Evolutionary conservation across 169 alveolate genomes (phyloP).

Genomic region (Plasmodium gonderi): DNA sequence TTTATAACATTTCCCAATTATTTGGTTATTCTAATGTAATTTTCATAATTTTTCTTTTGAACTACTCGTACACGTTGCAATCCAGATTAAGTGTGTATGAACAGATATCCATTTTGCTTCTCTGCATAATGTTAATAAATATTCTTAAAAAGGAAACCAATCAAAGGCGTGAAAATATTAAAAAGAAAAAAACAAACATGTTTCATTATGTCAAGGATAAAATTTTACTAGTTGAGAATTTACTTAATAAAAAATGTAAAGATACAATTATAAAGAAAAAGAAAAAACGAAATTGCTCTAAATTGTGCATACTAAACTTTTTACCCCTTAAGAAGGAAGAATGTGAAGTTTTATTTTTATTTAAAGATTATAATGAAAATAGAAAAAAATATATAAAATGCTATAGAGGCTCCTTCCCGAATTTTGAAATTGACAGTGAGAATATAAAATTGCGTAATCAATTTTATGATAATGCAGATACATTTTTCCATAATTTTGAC

Average conservation of each 20-base stretch:
- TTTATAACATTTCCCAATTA: slow-evolving; percentile 14
- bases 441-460: background rate
- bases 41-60: slow-evolving; percentile 45
- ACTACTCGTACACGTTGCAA: slow-evolving; percentile 39
- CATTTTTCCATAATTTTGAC: slow-evolving; percentile 13
- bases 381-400: slow-evolving; percentile 41
- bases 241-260: background rate
- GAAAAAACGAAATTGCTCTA: background rate
- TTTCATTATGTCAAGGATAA: slow-evolving; percentile 14
- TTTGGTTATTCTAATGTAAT: slow-evolving; percentile 26
- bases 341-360: slow-evolving; percentile 30
- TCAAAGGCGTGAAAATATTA: background rate
- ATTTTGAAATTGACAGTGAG: slow-evolving; percentile 14
- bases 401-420: slow-evolving; percentile 4
- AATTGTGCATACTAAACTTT: slow-evolving; percentile 25
- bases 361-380: slow-evolving; percentile 59
- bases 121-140: slow-evolving; percentile 27
- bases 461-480: slow-evolving; percentile 7
- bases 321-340: slow-evolving; percentile 38
- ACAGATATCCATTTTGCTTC: slow-evolving; percentile 10
- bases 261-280: background rate
- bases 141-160: slow-evolving; percentile 1
- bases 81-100: slow-evolving; percentile 26
- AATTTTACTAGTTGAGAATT: background rate
- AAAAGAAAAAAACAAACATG: background rate